Percentiles rank a stretch among this genome's conserved stretches.
These are phyloP conservation scores for Phytophthora agathidicida DNA, from an alignment of 352 stramenopile genomes.

Conservation along the genomic window DNA sequence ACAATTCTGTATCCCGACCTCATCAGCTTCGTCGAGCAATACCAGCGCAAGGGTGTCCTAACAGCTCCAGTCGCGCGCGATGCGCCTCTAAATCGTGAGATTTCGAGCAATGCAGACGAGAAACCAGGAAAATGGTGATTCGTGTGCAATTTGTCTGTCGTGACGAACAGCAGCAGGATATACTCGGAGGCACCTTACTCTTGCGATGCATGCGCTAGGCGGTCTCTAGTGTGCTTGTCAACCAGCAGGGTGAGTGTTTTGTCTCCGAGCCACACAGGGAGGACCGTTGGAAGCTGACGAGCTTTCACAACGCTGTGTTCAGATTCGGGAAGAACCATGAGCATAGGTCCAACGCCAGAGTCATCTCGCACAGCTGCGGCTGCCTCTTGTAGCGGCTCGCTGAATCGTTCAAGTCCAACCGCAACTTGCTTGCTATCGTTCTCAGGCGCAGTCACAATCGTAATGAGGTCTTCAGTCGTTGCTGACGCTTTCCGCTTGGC, in stretches of 20 bases:
- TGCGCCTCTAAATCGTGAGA: conserved; percentile 61
- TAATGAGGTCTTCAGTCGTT: conserved; percentile 21
- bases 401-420: conserved; percentile 45
- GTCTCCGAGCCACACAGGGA: conserved; percentile 67
- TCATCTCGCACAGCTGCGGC: conserved; percentile 30
- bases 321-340: conserved; percentile 35
- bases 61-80: conserved; percentile 52
- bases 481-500: conserved; percentile 64
- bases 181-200: conserved; percentile 9
- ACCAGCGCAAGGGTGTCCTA: conserved; percentile 72
- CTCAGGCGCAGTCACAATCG: conserved; percentile 26
- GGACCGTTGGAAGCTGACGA: conserved; percentile 29
- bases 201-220: conserved; percentile 33
- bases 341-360: conserved; percentile 52
- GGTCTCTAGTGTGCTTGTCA: conserved; percentile 57
- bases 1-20: conserved; percentile 70
- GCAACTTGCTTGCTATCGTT: conserved; percentile 33
- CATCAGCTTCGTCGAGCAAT: conserved; percentile 79
- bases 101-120: conserved; percentile 39
- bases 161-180: too few relatives aligned
- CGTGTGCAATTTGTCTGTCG: too few relatives aligned
- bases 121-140: conserved; percentile 1
- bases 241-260: conserved; percentile 60
- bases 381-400: conserved; percentile 32
- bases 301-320: background rate